Conservation (phyloP, 2,329 filamentous ascomycete genomes). For the Fusarium sp. region DNA sequence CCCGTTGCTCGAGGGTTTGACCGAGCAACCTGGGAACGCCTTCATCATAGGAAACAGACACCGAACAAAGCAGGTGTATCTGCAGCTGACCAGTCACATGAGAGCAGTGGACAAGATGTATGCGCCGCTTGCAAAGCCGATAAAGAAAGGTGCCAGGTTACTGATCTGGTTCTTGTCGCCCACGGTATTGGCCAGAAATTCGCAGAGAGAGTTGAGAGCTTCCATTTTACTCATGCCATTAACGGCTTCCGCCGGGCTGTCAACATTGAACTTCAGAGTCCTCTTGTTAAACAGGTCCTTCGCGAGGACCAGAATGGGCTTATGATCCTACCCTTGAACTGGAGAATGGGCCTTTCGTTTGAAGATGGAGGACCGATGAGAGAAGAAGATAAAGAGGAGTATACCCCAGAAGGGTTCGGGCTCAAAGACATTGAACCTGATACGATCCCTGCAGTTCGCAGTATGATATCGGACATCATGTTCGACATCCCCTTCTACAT, state of each 20-base stretch:
- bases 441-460: slow-evolving; percentile 90
- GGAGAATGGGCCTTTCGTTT: slow-evolving; percentile 87
- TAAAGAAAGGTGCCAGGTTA: slow-evolving; percentile 73
- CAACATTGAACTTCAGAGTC: slow-evolving; percentile 81
- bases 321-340: slow-evolving; percentile 95
- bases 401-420: slow-evolving; percentile 66
- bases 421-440: slow-evolving; percentile 92
- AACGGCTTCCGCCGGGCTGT: slow-evolving; percentile 88
- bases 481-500: slow-evolving; percentile 98
- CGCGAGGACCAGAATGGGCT: slow-evolving; percentile 83
- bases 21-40: slow-evolving; percentile 75
- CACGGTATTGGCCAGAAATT: slow-evolving; percentile 98
- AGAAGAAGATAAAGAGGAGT: slow-evolving; percentile 61
- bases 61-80: slow-evolving; percentile 44
- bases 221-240: slow-evolving; percentile 96
- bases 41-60: slow-evolving; percentile 63
- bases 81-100: slow-evolving; percentile 44
- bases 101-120: slow-evolving; percentile 42
- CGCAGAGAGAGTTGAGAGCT: slow-evolving; percentile 93
- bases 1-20: slow-evolving; percentile 92
- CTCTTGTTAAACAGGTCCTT: slow-evolving; percentile 77
- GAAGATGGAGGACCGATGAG: slow-evolving; percentile 76
- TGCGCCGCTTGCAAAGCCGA: slow-evolving; percentile 71
- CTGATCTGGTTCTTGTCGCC: slow-evolving; percentile 87
- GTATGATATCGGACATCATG: slow-evolving; percentile 97